These are phyloP conservation scores for Ziziphus jujuba DNA, from an alignment of 306 rosid species.

Conservation along the genomic window DNA sequence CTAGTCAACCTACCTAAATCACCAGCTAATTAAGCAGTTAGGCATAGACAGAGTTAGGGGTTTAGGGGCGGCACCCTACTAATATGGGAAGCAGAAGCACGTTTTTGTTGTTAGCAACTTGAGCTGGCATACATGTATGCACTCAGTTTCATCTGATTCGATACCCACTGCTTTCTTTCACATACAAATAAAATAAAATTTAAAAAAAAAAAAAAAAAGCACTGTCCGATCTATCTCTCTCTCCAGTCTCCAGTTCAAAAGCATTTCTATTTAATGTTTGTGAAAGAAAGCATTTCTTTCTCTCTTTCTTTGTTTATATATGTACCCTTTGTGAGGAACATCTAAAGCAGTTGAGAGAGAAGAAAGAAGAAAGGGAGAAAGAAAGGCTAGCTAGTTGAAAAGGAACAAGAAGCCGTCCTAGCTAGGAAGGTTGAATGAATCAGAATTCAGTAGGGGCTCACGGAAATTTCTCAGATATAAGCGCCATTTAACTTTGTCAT, in stretches of 20 bases:
- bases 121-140: too few relatives aligned
- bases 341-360: slow-evolving; percentile 23
- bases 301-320: neutral
- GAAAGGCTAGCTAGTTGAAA: slow-evolving; percentile 12
- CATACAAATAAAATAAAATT: too few relatives aligned
- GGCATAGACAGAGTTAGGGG: too few relatives aligned
- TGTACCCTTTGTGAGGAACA: slow-evolving; percentile 30
- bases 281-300: slow-evolving; percentile 15
- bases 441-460: slow-evolving; percentile 7
- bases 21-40: slow-evolving; percentile 10
- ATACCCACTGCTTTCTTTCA: too few relatives aligned
- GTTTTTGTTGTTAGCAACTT: too few relatives aligned
- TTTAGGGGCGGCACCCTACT: slow-evolving; percentile 19
- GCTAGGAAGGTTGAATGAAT: slow-evolving; percentile 38
- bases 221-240: too few relatives aligned
- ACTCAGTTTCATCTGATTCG: too few relatives aligned
- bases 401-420: slow-evolving; percentile 55
- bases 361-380: too few relatives aligned
- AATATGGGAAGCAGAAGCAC: slow-evolving; percentile 20
- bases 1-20: slow-evolving; percentile 29
- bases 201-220: too few relatives aligned
- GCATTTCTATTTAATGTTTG: too few relatives aligned
- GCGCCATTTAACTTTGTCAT: slow-evolving; percentile 46
- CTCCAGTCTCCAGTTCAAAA: too few relatives aligned
- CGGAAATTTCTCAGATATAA: slow-evolving; percentile 10